Conservation (phyloP, 306 rosid species). For the Calophaca sinica region DNA sequence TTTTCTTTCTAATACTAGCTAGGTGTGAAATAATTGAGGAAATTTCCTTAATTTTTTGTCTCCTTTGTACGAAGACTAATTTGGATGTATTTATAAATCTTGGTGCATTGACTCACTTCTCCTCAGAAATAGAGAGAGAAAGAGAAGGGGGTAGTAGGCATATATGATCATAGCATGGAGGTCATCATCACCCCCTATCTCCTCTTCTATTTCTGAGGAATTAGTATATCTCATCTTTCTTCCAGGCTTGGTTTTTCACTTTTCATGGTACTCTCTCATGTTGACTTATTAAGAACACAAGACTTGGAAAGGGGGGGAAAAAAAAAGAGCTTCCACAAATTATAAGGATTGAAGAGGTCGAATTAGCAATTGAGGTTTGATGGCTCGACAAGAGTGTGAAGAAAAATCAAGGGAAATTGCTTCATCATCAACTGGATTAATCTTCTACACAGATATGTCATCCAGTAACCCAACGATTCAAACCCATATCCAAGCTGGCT, state of each 20-base stretch:
- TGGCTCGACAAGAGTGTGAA: conserved; percentile 67
- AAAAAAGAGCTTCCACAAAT: too few relatives aligned
- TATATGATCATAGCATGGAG: conserved; percentile 55
- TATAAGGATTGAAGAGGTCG: too few relatives aligned
- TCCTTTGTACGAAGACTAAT: conserved; percentile 56
- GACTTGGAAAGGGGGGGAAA: too few relatives aligned
- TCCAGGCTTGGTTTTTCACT: too few relatives aligned
- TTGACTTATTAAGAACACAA: conserved; percentile 40
- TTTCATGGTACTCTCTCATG: background rate
- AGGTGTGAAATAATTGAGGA: conserved; percentile 70
- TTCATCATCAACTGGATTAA: too few relatives aligned
- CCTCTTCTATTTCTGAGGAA: conserved; percentile 69
- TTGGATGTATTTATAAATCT: conserved; percentile 71
- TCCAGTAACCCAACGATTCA: conserved; percentile 50
- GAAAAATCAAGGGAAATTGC: conserved; percentile 59
- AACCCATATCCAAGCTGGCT: conserved; percentile 67
- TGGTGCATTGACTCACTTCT: conserved; percentile 77
- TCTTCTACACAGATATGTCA: conserved; percentile 62
- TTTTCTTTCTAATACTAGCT: background rate
- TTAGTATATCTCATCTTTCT: conserved; percentile 58
- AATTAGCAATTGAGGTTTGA: conserved; percentile 44
- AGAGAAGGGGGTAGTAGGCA: conserved; percentile 34
- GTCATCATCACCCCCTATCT: conserved; percentile 74
- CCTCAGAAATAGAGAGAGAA: conserved; percentile 29
- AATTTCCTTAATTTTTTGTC: conserved; percentile 27